These are phyloP conservation scores for Pseudogymnoascus sp. DNA, from an alignment of 2,329 filamentous ascomycete species.

Conservation along the genomic window DNA sequence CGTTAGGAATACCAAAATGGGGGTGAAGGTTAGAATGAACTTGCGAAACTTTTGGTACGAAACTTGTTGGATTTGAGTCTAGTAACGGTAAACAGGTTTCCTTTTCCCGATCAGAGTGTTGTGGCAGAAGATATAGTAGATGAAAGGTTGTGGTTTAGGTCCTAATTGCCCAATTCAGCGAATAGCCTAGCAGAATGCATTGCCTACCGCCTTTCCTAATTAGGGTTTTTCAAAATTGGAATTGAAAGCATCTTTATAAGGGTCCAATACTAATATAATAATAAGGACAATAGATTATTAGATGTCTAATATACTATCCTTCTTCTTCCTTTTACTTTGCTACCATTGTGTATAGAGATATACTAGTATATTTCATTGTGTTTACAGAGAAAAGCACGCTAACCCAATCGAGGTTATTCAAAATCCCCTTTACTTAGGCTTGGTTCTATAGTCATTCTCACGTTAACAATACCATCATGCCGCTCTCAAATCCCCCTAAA, in stretches of 20 bases:
- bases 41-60: neutral
- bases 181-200: neutral
- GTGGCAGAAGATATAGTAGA: neutral
- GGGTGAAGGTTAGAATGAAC: neutral
- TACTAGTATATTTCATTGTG: neutral
- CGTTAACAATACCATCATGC: neutral
- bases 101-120: neutral
- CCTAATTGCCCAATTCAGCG: neutral
- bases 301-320: neutral
- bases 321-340: neutral
- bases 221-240: neutral
- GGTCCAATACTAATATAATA: neutral
- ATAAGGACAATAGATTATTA: neutral
- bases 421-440: neutral
- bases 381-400: neutral
- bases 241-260: neutral
- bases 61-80: neutral
- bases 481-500: neutral
- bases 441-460: neutral
- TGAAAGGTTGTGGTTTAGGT: neutral
- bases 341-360: neutral
- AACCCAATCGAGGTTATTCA: neutral
- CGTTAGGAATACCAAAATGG: neutral
- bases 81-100: neutral
- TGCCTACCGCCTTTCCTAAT: neutral